phyloP scores from a whole-genome alignment of 2,329 filamentous ascomycete species.

The Sclerotinia sclerotiorum region DNA sequence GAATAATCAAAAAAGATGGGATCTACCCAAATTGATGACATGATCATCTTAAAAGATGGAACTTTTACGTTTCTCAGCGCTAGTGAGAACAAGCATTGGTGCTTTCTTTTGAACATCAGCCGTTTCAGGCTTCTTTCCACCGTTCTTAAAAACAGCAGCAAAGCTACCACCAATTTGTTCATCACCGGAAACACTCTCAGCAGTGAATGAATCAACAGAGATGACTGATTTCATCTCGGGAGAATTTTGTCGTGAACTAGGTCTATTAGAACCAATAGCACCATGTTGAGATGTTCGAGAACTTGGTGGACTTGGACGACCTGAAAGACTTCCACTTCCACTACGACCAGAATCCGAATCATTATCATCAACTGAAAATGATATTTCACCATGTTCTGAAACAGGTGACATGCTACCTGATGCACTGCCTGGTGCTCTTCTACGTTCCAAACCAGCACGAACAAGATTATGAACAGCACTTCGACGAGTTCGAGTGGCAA shows the following conservation, averaged over 20 bases:
- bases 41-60: constrained; percentile 52
- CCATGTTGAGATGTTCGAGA: constrained; percentile 76
- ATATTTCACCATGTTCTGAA: constrained; percentile 71
- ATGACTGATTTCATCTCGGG: constrained; percentile 52
- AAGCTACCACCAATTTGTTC: constrained; percentile 63
- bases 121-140: constrained; percentile 55
- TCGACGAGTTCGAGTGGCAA: constrained; percentile 86
- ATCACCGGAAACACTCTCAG: constrained; percentile 66
- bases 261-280: constrained; percentile 84
- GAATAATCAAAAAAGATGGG: constrained; percentile 36
- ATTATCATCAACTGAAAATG: constrained; percentile 69
- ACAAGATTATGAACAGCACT: constrained; percentile 90
- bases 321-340: constrained; percentile 76
- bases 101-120: constrained; percentile 71
- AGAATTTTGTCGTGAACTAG: constrained; percentile 63
- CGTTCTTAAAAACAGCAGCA: constrained; percentile 65
- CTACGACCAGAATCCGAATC: constrained; percentile 68
- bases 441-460: constrained; percentile 82
- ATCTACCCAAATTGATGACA: constrained; percentile 38
- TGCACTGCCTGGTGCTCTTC: constrained; percentile 67
- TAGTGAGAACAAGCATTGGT: constrained; percentile 83
- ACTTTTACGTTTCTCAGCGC: constrained; percentile 86
- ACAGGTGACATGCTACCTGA: constrained; percentile 86
- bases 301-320: constrained; percentile 66
- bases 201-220: constrained; percentile 50